Evolutionary conservation across 257 asterid genomes (phyloP).

Genomic region (Agastache rugosa): DNA sequence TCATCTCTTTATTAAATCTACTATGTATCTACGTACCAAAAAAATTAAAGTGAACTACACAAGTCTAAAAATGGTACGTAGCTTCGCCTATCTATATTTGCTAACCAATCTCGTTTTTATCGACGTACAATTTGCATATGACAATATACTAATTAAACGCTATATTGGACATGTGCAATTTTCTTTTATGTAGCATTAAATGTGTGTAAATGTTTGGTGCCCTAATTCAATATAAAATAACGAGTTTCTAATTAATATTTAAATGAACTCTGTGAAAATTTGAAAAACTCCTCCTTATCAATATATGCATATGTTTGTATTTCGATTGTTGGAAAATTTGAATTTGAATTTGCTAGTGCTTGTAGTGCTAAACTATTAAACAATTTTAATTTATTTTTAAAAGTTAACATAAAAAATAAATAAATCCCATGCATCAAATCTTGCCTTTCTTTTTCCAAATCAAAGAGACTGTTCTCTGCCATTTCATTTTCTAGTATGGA

Average conservation of each 20-base stretch:
- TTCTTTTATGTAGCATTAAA: not conserved
- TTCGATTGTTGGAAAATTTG: not conserved
- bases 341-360: conserved; percentile 29
- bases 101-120: not conserved
- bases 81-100: not conserved
- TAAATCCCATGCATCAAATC: conserved; percentile 23
- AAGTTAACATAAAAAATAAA: not conserved
- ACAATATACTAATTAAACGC: too few relatives aligned
- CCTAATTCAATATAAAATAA: not conserved
- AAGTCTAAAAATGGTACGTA: not conserved
- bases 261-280: not conserved
- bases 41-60: not conserved
- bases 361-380: not conserved
- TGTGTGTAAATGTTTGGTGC: not conserved
- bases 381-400: not conserved
- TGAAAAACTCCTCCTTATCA: not conserved
- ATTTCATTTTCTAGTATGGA: conserved; percentile 40
- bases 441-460: conserved; percentile 30
- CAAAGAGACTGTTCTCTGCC: conserved; percentile 26
- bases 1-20: not conserved
- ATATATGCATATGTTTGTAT: not conserved
- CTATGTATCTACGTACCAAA: not conserved
- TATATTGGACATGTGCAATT: too few relatives aligned
- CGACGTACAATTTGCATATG: not conserved
- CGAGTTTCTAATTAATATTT: not conserved